A percentile compares a stretch with the other conserved stretches of the same genome.
These are phyloP conservation scores for Fraxinus cuspidata DNA, from an alignment of 257 asterid species.

Conservation along the genomic window DNA sequence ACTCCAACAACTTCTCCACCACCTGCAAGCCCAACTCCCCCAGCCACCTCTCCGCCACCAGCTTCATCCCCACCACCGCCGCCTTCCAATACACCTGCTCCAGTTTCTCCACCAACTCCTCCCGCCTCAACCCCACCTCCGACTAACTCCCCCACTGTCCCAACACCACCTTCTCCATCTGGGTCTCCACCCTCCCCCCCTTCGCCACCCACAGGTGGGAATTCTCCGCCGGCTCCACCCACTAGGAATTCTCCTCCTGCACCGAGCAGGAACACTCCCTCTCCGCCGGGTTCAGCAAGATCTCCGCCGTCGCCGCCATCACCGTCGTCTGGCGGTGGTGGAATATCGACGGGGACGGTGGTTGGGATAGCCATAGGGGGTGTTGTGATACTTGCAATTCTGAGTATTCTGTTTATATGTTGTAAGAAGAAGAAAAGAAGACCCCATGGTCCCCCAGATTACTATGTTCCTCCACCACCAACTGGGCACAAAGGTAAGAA, in stretches of 20 bases:
- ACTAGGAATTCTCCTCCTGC: background rate
- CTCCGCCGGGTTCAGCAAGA: background rate
- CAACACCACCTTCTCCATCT: constrained; percentile 5
- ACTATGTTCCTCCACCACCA: constrained; percentile 46
- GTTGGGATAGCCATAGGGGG: constrained; percentile 75
- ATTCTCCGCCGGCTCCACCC: constrained; percentile 13
- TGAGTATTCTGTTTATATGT: constrained; percentile 50
- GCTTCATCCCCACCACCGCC: background rate
- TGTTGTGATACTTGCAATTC: constrained; percentile 45
- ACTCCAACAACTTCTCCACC: constrained; percentile 41
- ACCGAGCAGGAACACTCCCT: constrained; percentile 28
- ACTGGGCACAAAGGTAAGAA: constrained; percentile 61
- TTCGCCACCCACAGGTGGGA: constrained; percentile 19
- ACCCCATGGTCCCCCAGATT: constrained; percentile 30
- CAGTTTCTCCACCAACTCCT: constrained; percentile 23
- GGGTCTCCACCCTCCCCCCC: constrained; percentile 38
- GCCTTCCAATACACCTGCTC: constrained; percentile 27
- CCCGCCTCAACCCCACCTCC: constrained; percentile 26
- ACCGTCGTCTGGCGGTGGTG: constrained; percentile 30
- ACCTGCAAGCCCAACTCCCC: constrained; percentile 36
- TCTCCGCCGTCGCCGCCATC: constrained; percentile 37
- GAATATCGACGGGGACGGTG: constrained; percentile 51
- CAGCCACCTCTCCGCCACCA: constrained; percentile 38
- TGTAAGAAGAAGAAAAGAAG: constrained; percentile 75
- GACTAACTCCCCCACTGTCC: constrained; percentile 31